Base-by-base conservation (phyloP, 2,329 filamentous ascomycete species). In the Herpotrichia juniperi region DNA sequence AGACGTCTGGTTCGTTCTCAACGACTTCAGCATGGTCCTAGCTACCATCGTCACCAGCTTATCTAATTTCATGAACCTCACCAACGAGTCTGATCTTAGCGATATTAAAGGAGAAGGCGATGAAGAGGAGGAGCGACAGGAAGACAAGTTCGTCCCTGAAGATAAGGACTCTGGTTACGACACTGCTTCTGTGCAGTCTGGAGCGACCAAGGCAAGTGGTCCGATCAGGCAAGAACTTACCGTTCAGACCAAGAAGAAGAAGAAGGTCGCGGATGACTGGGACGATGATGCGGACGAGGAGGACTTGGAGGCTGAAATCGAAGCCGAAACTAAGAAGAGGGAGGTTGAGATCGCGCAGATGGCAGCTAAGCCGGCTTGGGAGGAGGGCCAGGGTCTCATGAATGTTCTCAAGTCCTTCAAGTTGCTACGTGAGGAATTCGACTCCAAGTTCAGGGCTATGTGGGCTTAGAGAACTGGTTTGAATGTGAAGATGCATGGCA, bases 1-100 rank as follows among this genome's bases (percentile, higher is more conserved):
- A 4, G 87, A 91, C 42, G 79, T 90, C 8, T 93, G 89, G 89
- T 92, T 88, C 62, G 66, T 82, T 1, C 77, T 92, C 2, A 90
- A 91, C 54, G 83, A 88, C 63, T 86, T 87, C 67, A 85, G 82
- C 12, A 76, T 84, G 48, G 76, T 87, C 0, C 76, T 90, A 0
- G 87, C 88, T 0, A 90, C 90, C 9, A 90, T 94, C 57, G 82
- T 89, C 28, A 86, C 87, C 0, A 85, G 82, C 42, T 68, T 90
- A 1, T 78, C 78, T 5, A 82, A 82, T 55, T 83, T 87, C 60
- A 75, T 87, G 56, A 80, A 81, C 17, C 73, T 82, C 4, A 74
- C 73, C 10, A 61, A 72, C 3, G 74, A 72, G 5, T 76, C 74
- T 8, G 78, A 78, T 28, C 73, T 78, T 46, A 79, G 81, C 47